Evolutionary conservation across 192 early-diverging fungal genomes (phyloP).

Genomic region (Helicostylum pulchrum): DNA sequence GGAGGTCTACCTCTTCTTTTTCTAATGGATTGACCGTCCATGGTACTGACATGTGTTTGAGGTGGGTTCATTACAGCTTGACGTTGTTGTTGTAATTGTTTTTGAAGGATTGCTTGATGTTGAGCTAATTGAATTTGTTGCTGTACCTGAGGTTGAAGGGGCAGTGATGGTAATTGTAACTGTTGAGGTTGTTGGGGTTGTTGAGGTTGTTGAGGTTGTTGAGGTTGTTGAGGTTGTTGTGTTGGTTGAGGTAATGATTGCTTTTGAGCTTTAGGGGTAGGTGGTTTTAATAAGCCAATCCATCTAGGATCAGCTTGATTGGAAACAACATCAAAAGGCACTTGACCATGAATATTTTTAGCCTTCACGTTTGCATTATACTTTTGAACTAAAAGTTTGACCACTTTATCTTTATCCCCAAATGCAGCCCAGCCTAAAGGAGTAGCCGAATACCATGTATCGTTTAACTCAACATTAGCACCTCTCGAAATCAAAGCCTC

Average conservation of each 20-base stretch:
- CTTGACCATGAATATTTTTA: conserved; percentile 73
- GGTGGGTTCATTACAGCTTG: not conserved
- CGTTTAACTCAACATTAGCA: conserved; percentile 75
- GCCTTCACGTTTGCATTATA: conserved; percentile 74
- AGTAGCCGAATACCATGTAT: conserved; percentile 79
- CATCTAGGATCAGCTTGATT: conserved; percentile 47
- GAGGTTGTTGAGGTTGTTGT: not conserved
- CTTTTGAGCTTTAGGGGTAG: not conserved
- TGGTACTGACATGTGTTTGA: not conserved
- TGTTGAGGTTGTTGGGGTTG: not conserved
- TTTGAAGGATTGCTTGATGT: not conserved
- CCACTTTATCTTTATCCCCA: conserved; percentile 64
- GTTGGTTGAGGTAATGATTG: not conserved
- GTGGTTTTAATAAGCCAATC: conserved; percentile 26
- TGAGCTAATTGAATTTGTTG: not conserved
- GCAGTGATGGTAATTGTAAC: not conserved
- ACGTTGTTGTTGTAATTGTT: not conserved
- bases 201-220: not conserved
- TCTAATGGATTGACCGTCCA: not conserved
- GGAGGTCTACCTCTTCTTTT: conserved; percentile 29
- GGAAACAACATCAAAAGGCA: conserved; percentile 76
- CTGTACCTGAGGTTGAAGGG: not conserved
- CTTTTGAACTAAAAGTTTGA: conserved; percentile 68
- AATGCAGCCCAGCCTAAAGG: conserved; percentile 93
- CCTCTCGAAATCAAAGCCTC: conserved; percentile 68